Conservation (phyloP, 1,284 basidiomycete genomes). For the Microbotryum scabiosae region DNA sequence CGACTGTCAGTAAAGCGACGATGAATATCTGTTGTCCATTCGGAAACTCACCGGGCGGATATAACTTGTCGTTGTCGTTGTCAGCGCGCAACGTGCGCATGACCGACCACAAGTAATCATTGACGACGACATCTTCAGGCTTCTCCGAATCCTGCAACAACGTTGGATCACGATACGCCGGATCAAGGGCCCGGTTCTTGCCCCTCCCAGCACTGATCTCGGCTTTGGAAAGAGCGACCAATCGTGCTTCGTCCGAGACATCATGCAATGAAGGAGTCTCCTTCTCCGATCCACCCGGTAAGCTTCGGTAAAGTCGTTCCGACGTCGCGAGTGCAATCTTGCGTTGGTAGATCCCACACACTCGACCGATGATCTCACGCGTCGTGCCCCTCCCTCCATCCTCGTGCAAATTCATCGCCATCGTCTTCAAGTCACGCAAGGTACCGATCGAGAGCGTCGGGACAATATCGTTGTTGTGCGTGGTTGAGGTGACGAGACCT, state of each 20-base stretch:
- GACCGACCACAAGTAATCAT: slow-evolving; percentile 43
- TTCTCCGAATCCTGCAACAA: slow-evolving; percentile 13
- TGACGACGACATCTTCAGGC: slow-evolving; percentile 28
- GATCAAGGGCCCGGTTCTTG: slow-evolving; percentile 29
- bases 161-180: slow-evolving; percentile 35
- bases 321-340: slow-evolving; percentile 1
- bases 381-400: slow-evolving; percentile 41
- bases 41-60: slow-evolving; percentile 35
- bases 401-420: slow-evolving; percentile 43
- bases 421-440: slow-evolving; percentile 46
- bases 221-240: slow-evolving; percentile 14
- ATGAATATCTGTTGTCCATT: too few species aligned
- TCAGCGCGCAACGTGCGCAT: slow-evolving; percentile 44
- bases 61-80: slow-evolving; percentile 44
- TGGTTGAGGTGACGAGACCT: slow-evolving; percentile 45
- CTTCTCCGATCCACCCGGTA: not conserved
- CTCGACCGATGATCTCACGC: slow-evolving; percentile 46
- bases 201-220: slow-evolving; percentile 26
- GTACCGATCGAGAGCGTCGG: slow-evolving; percentile 44
- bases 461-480: slow-evolving; percentile 43
- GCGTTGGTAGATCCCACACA: slow-evolving; percentile 37
- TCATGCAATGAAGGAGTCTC: slow-evolving; percentile 9
- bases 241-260: slow-evolving; percentile 15
- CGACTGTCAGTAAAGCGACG: not conserved
- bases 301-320: too few species aligned